Base-by-base conservation (phyloP, 164 flowering plant species). In the Euptelea pleiosperma region DNA sequence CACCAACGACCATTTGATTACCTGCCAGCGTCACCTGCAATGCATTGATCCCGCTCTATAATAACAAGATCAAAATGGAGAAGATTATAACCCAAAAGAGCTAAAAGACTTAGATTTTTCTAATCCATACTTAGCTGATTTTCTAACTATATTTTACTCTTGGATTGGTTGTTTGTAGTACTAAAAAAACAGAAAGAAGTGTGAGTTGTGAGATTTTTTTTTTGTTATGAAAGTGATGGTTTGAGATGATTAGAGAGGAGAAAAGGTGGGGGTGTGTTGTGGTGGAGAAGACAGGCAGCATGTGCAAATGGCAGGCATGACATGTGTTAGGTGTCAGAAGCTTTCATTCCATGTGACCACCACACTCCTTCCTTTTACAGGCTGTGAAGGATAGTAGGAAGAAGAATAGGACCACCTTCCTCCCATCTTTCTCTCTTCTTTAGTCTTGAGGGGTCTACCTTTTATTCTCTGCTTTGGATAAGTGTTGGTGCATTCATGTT, bases 1-100 rank as follows among this genome's bases (percentile, higher is more conserved):
- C 62, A 88, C 96, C 64, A 91, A 86, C 31, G 98, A 88, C 71
- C 98, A 91, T 65, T 70, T 91, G 42, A 62, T 75, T 71, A 74
- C 74, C 31, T 91, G 98, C 69, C 82, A 76, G 31, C 65, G 87
- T 5, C 92, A 88, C 78, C 77, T 68, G 14, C 82, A 82, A 18
- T 82, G 86, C 73, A 53, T 65, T 39, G 63, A 57, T 37, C 60
- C 57, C 7, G 73, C 63, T 41, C 62, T 57, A 28, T 61, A 62
- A 63, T 50, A 39, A 26, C 42, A 40, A 19, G n/a, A n/a, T n/a
- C n/a, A 24, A 18, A 29, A 26, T 19, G 45, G 21, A 14, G 2
- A 19, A 22, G 15, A 52, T 28, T 19, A 57, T 52, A 31, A 43
- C 51, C 24, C 16, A 22, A 58, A 46, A 21, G n/a, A n/a, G n/a